These are phyloP conservation scores for Mucor circinelloides DNA, from an alignment of 371 early-diverging fungal species.

Conservation along the genomic window DNA sequence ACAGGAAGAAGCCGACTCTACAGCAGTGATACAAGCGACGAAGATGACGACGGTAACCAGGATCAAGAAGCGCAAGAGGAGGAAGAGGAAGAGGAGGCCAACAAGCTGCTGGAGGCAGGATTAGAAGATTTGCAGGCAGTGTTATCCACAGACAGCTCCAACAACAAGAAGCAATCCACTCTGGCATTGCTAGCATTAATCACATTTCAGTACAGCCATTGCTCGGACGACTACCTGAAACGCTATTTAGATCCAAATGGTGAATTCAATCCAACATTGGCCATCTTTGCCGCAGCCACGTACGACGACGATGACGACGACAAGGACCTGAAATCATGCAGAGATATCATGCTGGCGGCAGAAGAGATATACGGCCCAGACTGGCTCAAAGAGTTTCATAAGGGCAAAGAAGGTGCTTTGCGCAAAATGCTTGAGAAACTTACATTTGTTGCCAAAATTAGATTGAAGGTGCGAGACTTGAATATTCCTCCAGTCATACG, in stretches of 20 bases:
- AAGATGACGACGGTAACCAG: neutral
- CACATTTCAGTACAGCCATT: slow-evolving; percentile 15
- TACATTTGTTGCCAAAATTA: slow-evolving; percentile 27
- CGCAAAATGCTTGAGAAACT: slow-evolving; percentile 31
- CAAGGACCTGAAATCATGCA: slow-evolving; percentile 12
- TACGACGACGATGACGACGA: slow-evolving; percentile 14
- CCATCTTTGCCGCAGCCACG: slow-evolving; percentile 28
- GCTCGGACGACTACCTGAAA: slow-evolving; percentile 16
- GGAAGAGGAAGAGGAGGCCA: slow-evolving; percentile 24
- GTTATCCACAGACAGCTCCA: slow-evolving; percentile 13
- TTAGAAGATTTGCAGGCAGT: slow-evolving; percentile 23
- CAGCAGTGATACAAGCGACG: neutral
- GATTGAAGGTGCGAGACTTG: slow-evolving; percentile 23
- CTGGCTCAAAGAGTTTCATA: slow-evolving; percentile 25
- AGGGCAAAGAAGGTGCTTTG: slow-evolving; percentile 13
- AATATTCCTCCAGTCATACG: slow-evolving; percentile 6
- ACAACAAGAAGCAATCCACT: slow-evolving; percentile 19
- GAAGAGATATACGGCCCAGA: slow-evolving; percentile 28
- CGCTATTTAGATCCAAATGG: slow-evolving; percentile 30
- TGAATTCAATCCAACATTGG: slow-evolving; percentile 20
- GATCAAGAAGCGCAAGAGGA: neutral
- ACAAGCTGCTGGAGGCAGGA: slow-evolving; percentile 22
- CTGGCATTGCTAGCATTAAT: slow-evolving; percentile 22
- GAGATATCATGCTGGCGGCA: slow-evolving; percentile 23
- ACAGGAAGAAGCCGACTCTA: neutral